Conservation (phyloP, 805 yeast species). For the Grigorovia humatica region DNA sequence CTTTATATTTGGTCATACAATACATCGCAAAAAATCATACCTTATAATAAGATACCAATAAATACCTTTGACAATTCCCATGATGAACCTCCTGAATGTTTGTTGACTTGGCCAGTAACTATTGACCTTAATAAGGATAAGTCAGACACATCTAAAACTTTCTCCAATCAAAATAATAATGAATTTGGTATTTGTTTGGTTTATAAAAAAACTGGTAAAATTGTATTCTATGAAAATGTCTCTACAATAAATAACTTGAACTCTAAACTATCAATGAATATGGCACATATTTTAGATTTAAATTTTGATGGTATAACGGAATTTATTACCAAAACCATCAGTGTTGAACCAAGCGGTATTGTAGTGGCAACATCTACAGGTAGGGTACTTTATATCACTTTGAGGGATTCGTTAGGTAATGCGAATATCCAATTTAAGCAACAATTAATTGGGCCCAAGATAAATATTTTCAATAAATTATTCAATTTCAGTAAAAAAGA, state of each 20-base stretch:
- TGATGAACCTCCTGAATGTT: slow-evolving; percentile 16
- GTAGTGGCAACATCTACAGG: slow-evolving; percentile 61
- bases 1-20: slow-evolving; percentile 61
- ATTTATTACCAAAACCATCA: slow-evolving; percentile 42
- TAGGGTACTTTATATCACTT: slow-evolving; percentile 47
- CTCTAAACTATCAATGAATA: slow-evolving; percentile 19
- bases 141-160: too few relatives aligned
- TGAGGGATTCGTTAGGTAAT: slow-evolving; percentile 62
- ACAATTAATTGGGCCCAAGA: slow-evolving; percentile 24
- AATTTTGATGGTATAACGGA: slow-evolving; percentile 33
- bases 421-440: slow-evolving; percentile 29
- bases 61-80: slow-evolving; percentile 13
- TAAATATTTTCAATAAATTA: slow-evolving; percentile 28
- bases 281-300: slow-evolving; percentile 19
- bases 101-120: slow-evolving; percentile 25
- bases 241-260: slow-evolving; percentile 30
- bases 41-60: slow-evolving; percentile 18
- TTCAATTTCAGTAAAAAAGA: slow-evolving; percentile 4
- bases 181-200: slow-evolving; percentile 63
- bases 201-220: slow-evolving; percentile 45
- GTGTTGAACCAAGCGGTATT: slow-evolving; percentile 67
- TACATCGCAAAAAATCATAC: slow-evolving; percentile 43
- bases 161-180: slow-evolving; percentile 1
- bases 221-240: slow-evolving; percentile 66
- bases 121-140: slow-evolving; percentile 1